Evolutionary conservation across 148 eudicot species (phyloP).

Genomic region (Heliosperma pusillum): DNA sequence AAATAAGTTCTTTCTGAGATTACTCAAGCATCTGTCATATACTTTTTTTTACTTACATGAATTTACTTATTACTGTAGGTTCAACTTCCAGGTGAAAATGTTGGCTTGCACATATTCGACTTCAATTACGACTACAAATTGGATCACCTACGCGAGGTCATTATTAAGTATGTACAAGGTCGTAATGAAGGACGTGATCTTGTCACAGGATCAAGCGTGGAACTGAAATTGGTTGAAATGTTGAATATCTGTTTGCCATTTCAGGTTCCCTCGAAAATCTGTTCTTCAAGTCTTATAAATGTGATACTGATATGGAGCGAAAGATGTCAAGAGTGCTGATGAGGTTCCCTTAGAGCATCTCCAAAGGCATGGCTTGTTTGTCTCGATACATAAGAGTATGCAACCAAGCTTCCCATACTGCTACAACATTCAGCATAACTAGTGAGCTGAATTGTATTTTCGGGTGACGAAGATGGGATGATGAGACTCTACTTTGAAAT

Average conservation of each 20-base stretch:
- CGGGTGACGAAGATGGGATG: too few relatives aligned
- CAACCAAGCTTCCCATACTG: too few relatives aligned
- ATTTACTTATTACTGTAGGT: background rate
- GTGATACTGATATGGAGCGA: background rate
- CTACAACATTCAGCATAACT: too few relatives aligned
- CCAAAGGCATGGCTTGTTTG: background rate
- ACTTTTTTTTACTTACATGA: background rate
- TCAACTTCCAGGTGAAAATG: background rate
- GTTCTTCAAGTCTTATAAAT: background rate
- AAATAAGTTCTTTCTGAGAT: background rate
- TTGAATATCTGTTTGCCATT: background rate
- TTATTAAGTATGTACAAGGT: too few relatives aligned
- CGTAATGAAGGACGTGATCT: too few relatives aligned
- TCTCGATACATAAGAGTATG: too few relatives aligned
- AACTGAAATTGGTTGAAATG: conserved; percentile 2
- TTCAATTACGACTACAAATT: background rate
- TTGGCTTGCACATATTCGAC: background rate
- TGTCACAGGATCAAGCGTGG: background rate
- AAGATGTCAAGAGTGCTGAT: background rate
- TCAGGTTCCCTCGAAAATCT: background rate
- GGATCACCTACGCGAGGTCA: background rate
- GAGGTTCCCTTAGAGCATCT: conserved; percentile 10
- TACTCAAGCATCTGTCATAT: background rate
- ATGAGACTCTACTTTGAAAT: too few relatives aligned
- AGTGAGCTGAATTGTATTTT: too few relatives aligned